Percentiles rank a stretch among this genome's conserved stretches.
Conservation (phyloP, 768 basidiomycete species). For the Lactarius tabidus region DNA sequence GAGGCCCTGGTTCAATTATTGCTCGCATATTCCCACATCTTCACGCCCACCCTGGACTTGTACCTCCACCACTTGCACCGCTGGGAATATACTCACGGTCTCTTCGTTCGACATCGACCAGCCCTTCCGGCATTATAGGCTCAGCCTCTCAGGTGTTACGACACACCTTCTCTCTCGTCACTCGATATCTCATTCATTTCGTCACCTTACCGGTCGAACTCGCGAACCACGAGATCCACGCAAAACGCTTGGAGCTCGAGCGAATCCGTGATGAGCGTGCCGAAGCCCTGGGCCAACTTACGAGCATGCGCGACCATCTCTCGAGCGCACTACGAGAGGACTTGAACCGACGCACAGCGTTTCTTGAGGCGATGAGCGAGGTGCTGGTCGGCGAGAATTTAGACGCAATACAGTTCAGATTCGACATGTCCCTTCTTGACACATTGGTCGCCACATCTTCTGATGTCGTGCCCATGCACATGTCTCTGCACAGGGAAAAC, state of each 20-base stretch:
- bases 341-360: constrained; percentile 15
- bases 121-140: constrained; percentile 15
- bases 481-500: constrained; percentile 19
- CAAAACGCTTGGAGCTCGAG: constrained; percentile 57
- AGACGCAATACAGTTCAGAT: constrained; percentile 10
- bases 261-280: constrained; percentile 65
- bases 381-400: constrained; percentile 13
- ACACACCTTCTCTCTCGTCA: constrained; percentile 11
- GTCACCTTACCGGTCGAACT: constrained; percentile 56
- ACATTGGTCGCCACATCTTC: constrained; percentile 14
- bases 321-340: constrained; percentile 32
- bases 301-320: constrained; percentile 49
- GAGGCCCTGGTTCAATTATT: constrained; percentile 10
- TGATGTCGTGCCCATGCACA: constrained; percentile 23
- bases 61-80: constrained; percentile 10
- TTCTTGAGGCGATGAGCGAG: constrained; percentile 17
- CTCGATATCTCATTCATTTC: constrained; percentile 28
- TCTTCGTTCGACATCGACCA: constrained; percentile 24
- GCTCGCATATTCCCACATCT: constrained; percentile 25
- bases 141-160: constrained; percentile 22
- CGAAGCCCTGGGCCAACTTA: constrained; percentile 58
- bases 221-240: constrained; percentile 60
- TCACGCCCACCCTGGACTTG: constrained; percentile 26
- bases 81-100: constrained; percentile 11
- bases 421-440: background rate